Base-by-base conservation (phyloP, 768 basidiomycete species). In the Russula sp. region DNA sequence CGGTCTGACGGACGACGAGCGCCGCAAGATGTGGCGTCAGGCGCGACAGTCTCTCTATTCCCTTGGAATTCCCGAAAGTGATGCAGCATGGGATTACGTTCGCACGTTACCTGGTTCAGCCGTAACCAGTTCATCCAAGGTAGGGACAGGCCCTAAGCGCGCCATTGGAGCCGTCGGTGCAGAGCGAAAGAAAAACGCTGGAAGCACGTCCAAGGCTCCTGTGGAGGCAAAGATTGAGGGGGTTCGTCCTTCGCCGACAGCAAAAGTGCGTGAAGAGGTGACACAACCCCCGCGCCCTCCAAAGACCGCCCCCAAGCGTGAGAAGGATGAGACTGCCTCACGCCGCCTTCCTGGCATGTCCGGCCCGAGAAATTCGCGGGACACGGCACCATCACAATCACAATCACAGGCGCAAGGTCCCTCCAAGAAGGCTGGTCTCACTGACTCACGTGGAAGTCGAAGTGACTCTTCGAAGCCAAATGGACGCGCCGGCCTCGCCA, bases 11-110 rank as follows among this genome's bases (percentile, higher is more conserved):
- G 79, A 81, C 34, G 52, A 73, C 2, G 81, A 84, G 48, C 78
- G 81, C 5, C 74, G 73, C 8, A 67, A 62, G n/a, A 74, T 89
- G 70, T 77, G 81, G 8, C 78, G 81, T 43, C 74, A 76, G 34
- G 85, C 82, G 1, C 78, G 84, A 49, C 64, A 73, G 16, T 78
- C 73, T 0, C 77, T 86, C 67, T 74, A 72, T 38, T 70, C 69
- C 34, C 73, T 88, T 56, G 78, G 78, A 29, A 81, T 88, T 62
- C 81, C 82, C 25, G 78, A 84, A 59, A 77, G 74, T 16, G 84
- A 90, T 70, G 76, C 83, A 5, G 74, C 76, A n/a, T 90, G 88
- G 88, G 70, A 76, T 11, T 78, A 85, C 65, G 78, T 84, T 2
- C 71, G 70, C 38, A 56, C 50, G 4, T 60, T 42, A 1, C 48